Evolutionary conservation across 2,329 filamentous ascomycete genomes (phyloP).

Genomic region (Xylariaceae sp.): DNA sequence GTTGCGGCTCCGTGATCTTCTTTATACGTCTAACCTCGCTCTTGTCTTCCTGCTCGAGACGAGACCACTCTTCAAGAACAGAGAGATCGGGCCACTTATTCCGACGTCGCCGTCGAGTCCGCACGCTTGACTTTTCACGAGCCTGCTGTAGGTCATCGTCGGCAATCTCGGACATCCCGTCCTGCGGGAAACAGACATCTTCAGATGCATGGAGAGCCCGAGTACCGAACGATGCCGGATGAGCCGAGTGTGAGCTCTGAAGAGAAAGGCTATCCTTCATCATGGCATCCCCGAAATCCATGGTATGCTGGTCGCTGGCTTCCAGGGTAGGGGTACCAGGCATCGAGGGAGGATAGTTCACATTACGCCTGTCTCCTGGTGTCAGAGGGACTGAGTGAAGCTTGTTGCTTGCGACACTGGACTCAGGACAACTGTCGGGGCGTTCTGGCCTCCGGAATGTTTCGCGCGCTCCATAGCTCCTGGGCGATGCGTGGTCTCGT

Average conservation of each 20-base stretch:
- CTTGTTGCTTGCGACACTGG: slow-evolving; percentile 45
- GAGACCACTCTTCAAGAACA: slow-evolving; percentile 82
- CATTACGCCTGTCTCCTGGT: slow-evolving; percentile 48
- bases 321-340: slow-evolving; percentile 56
- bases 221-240: slow-evolving; percentile 37
- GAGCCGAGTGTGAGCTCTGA: slow-evolving; percentile 20
- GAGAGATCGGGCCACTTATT: slow-evolving; percentile 81
- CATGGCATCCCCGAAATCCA: slow-evolving; percentile 65
- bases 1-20: slow-evolving; percentile 87
- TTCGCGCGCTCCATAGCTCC: slow-evolving; percentile 42
- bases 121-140: slow-evolving; percentile 38
- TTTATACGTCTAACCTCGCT: slow-evolving; percentile 80
- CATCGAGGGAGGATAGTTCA: slow-evolving; percentile 65
- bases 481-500: slow-evolving; percentile 30
- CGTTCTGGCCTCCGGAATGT: slow-evolving; percentile 30
- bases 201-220: slow-evolving; percentile 64
- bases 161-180: slow-evolving; percentile 71
- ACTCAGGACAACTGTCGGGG: slow-evolving; percentile 40
- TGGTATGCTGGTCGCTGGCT: slow-evolving; percentile 43
- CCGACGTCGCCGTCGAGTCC: slow-evolving; percentile 52
- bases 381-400: slow-evolving; percentile 30
- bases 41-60: slow-evolving; percentile 81
- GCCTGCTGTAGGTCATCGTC: slow-evolving; percentile 63
- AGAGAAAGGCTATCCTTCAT: slow-evolving; percentile 58
- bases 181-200: slow-evolving; percentile 88